A percentile compares a stretch with the other conserved stretches of the same genome.
phyloP scores from a whole-genome alignment of 2,329 filamentous ascomycete genomes.

The Metarhizium brunneum region DNA sequence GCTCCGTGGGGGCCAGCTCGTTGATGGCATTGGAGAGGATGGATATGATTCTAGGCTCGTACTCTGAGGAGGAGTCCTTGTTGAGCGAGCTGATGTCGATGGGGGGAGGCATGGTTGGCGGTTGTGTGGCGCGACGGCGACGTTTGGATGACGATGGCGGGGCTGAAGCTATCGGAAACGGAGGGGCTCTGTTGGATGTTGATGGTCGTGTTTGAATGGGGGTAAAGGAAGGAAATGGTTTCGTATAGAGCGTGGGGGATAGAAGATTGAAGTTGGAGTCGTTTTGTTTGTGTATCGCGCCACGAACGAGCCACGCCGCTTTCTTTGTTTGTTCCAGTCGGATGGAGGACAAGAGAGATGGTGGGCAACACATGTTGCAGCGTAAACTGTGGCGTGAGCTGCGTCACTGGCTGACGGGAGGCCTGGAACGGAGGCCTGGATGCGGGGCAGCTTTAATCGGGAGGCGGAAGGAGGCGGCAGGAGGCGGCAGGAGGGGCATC shows the following conservation, averaged over 20 bases:
- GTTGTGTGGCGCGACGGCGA: neutral
- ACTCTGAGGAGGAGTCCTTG: constrained; percentile 2
- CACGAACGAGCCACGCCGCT: neutral
- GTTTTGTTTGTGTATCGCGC: neutral
- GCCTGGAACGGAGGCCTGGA: too few species aligned
- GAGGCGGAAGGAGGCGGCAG: too few species aligned
- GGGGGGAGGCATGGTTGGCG: constrained; percentile 2
- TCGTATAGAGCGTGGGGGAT: neutral
- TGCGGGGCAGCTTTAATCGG: too few species aligned
- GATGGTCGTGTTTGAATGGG: neutral
- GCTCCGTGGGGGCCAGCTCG: constrained; percentile 6
- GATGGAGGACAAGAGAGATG: neutral
- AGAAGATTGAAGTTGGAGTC: neutral
- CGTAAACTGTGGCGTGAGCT: too few species aligned
- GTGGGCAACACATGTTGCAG: too few species aligned
- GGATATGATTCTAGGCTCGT: constrained; percentile 12
- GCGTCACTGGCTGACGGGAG: too few species aligned
- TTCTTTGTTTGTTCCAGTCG: neutral
- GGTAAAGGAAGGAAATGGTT: neutral
- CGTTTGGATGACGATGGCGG: neutral
- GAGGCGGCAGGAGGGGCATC: too few species aligned
- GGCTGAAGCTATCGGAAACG: neutral
- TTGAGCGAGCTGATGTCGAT: constrained; percentile 3
- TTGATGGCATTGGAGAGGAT: constrained; percentile 17
- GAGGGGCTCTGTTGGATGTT: neutral